phyloP scores from a whole-genome alignment of 805 yeast genomes.

The Gaillardinia entomophila region DNA sequence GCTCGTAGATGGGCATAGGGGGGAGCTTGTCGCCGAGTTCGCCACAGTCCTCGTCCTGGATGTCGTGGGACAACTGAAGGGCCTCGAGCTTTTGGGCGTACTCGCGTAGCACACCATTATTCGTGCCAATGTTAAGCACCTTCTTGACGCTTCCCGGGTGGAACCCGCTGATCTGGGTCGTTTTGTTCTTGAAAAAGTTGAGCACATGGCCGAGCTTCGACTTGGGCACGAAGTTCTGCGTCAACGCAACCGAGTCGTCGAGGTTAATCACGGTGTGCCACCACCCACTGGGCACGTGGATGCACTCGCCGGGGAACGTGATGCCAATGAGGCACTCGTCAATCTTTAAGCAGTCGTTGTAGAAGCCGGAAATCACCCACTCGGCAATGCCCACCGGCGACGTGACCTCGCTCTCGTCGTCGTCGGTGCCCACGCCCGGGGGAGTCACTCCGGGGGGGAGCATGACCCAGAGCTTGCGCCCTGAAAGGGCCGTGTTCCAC shows the following conservation, averaged over 20 bases:
- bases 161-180: constrained; percentile 77
- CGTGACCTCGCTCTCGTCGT: constrained; percentile 80
- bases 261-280: constrained; percentile 93
- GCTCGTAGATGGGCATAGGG: constrained; percentile 55
- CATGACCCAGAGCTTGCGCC: constrained; percentile 84
- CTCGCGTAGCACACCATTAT: constrained; percentile 12
- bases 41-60: constrained; percentile 62
- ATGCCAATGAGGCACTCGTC: constrained; percentile 62
- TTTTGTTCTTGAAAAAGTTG: constrained; percentile 60
- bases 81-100: constrained; percentile 22
- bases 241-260: constrained; percentile 77
- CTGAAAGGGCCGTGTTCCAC: constrained; percentile 77
- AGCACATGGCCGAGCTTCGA: constrained; percentile 57
- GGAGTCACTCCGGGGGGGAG: constrained; percentile 71
- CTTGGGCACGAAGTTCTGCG: constrained; percentile 81
- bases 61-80: constrained; percentile 11
- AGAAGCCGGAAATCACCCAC: constrained; percentile 82
- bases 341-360: constrained; percentile 56
- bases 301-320: constrained; percentile 76
- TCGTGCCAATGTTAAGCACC: constrained; percentile 19
- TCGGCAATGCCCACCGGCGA: constrained; percentile 91
- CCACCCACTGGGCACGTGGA: constrained; percentile 95
- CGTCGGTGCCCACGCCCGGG: constrained; percentile 79
- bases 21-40: constrained; percentile 33
- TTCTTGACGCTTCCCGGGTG: constrained; percentile 47